These are phyloP conservation scores for Cladosporium halotolerans DNA, from an alignment of 2,329 filamentous ascomycete species.

Conservation along the genomic window DNA sequence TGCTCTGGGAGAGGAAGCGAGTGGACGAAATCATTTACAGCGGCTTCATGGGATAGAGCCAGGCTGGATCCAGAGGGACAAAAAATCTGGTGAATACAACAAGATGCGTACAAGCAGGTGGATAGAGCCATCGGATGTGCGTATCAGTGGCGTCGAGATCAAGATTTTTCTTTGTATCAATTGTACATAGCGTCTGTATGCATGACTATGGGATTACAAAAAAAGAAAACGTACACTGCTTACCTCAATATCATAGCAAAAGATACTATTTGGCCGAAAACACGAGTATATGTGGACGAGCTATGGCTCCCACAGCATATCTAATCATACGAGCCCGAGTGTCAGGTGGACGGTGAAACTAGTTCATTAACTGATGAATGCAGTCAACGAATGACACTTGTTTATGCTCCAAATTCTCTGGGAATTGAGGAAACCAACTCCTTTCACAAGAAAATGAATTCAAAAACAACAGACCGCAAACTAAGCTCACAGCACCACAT, in stretches of 20 bases:
- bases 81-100: neutral
- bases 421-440: no score
- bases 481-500: no score
- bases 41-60: neutral
- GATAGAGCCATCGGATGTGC: slow-evolving; percentile 10
- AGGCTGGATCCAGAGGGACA: neutral
- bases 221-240: no score
- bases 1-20: neutral
- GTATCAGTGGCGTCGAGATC: neutral
- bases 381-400: neutral
- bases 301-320: no score
- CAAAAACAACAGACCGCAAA: neutral
- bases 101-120: slow-evolving; percentile 6
- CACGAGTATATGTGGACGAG: no score
- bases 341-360: no score
- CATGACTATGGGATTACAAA: slow-evolving; percentile 9
- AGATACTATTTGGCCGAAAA: no score
- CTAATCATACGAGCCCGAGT: no score
- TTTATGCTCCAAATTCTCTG: neutral
- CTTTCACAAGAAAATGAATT: no score
- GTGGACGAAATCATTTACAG: neutral
- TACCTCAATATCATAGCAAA: no score
- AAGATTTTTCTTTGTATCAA: slow-evolving; percentile 12
- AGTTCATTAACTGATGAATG: neutral
- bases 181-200: slow-evolving; percentile 12